phyloP scores from a whole-genome alignment of 2,329 filamentous ascomycete genomes.

The Aspergillus sp. region DNA sequence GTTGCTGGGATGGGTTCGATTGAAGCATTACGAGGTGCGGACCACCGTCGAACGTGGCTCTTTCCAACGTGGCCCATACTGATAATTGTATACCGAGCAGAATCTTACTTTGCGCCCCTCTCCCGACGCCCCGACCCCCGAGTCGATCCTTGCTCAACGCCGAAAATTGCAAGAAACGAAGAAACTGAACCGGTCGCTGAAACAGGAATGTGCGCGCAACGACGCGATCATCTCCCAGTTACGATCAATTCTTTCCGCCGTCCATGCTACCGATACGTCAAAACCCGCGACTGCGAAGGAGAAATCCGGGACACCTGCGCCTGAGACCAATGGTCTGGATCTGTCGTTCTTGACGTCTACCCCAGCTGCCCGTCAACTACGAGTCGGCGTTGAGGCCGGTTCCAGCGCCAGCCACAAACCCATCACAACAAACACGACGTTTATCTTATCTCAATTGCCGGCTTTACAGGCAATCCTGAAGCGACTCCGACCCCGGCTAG shows the following conservation, averaged over 20 bases:
- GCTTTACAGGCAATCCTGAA: conserved; percentile 70
- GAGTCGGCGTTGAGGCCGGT: conserved; percentile 41
- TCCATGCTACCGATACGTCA: conserved; percentile 14
- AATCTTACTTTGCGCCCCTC: conserved; percentile 34
- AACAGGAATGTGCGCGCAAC: conserved; percentile 69
- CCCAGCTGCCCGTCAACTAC: conserved; percentile 45
- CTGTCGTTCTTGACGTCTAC: conserved; percentile 58
- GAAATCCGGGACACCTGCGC: conserved; percentile 12
- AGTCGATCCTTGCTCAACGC: conserved; percentile 69
- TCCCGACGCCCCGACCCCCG: conserved; percentile 55
- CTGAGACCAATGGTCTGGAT: conserved; percentile 28
- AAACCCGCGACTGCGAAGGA: conserved; percentile 15
- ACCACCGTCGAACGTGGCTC: not conserved
- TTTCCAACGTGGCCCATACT: not conserved
- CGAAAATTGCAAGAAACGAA: conserved; percentile 75
- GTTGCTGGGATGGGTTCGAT: conserved; percentile 70
- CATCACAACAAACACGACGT: conserved; percentile 54
- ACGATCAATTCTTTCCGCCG: conserved; percentile 52
- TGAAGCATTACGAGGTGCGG: conserved; percentile 77
- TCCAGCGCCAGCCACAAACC: conserved; percentile 33
- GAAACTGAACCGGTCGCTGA: conserved; percentile 67
- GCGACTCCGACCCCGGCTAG: conserved; percentile 64
- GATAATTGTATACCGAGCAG: conserved; percentile 19
- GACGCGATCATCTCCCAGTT: conserved; percentile 67
- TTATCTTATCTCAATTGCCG: conserved; percentile 79